Evolutionary conservation across 1,139 yeast genomes (phyloP).

Genomic region (Debaryomycetaceae sp.): DNA sequence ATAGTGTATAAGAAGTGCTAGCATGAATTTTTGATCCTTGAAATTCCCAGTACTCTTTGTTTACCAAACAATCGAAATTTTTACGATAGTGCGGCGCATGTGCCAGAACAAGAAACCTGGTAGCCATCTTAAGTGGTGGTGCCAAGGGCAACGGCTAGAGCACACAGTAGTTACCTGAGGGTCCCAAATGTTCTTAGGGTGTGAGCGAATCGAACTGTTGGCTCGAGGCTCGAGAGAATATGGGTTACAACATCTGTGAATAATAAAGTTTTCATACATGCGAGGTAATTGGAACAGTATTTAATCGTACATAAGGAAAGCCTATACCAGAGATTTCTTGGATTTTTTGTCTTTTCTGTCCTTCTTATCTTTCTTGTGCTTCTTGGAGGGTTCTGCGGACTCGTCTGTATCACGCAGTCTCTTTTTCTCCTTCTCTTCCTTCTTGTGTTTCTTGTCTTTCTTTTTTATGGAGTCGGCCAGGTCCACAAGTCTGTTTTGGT

Average conservation of each 20-base stretch:
- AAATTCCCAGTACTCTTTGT: not conserved
- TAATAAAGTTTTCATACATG: not conserved
- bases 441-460: slow-evolving; percentile 21
- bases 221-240: no score
- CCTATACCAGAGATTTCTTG: not conserved
- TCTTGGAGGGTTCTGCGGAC: slow-evolving; percentile 7
- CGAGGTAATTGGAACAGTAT: not conserved
- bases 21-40: not conserved
- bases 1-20: not conserved
- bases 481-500: slow-evolving; percentile 29
- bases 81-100: not conserved
- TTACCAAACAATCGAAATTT: not conserved
- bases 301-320: not conserved
- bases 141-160: not conserved
- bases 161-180: not conserved
- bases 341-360: not conserved
- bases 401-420: slow-evolving; percentile 10
- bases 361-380: not conserved
- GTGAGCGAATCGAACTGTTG: no score
- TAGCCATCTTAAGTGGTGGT: not conserved
- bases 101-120: not conserved
- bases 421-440: slow-evolving; percentile 14
- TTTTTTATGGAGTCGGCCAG: slow-evolving; percentile 17
- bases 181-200: no score
- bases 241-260: no score